These are phyloP conservation scores for Cladochytrium replicatum DNA, from an alignment of 192 early-diverging fungal species.

Conservation along the genomic window DNA sequence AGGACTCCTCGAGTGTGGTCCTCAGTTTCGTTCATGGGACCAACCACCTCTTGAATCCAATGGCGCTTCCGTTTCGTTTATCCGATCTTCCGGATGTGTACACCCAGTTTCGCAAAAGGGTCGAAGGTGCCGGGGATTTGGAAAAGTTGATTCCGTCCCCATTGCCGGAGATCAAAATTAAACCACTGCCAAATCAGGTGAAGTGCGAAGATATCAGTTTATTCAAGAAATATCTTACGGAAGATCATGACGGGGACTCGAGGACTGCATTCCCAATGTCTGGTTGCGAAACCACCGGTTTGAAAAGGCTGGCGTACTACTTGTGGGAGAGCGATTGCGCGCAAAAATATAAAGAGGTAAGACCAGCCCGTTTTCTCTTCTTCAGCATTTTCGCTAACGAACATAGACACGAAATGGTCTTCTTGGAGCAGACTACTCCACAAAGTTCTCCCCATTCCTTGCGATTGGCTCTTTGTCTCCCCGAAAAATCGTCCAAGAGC, in stretches of 20 bases:
- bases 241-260: too few species aligned
- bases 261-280: slow-evolving; percentile 21
- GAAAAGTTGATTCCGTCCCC: not conserved
- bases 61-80: slow-evolving; percentile 11
- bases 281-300: slow-evolving; percentile 19
- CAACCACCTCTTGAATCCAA: too few species aligned
- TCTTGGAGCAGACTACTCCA: slow-evolving; percentile 26
- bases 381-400: too few species aligned
- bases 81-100: slow-evolving; percentile 16
- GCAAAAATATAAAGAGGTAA: slow-evolving; percentile 19
- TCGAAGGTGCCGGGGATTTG: slow-evolving; percentile 14
- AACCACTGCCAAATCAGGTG: too few species aligned
- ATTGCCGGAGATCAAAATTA: too few species aligned
- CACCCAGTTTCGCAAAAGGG: slow-evolving; percentile 20
- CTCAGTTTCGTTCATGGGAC: too few species aligned
- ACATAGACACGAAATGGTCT: slow-evolving; percentile 34
- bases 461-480: slow-evolving; percentile 18
- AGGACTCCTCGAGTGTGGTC: too few species aligned
- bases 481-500: slow-evolving; percentile 4
- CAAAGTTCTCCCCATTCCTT: slow-evolving; percentile 23
- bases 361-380: too few species aligned
- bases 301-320: slow-evolving; percentile 19
- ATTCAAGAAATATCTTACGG: too few species aligned
- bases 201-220: too few species aligned
- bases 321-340: slow-evolving; percentile 11